Conservation (phyloP, 2,329 filamentous ascomycete species). For the Cladophialophora yegresii region DNA sequence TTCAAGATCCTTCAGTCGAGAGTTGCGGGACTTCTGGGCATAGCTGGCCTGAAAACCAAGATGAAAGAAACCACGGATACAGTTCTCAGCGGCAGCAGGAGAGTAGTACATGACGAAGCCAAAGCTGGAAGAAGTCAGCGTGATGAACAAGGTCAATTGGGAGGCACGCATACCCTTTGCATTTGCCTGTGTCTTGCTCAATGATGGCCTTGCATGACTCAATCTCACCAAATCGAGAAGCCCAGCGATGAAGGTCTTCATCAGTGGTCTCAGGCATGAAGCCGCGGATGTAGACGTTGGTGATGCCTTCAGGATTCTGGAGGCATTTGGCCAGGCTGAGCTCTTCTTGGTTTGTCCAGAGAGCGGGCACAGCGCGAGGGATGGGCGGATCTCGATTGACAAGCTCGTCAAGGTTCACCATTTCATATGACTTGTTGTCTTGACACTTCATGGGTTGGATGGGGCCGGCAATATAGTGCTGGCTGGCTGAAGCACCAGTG, state of each 20-base stretch:
- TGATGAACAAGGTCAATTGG: background rate
- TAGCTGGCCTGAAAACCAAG: conserved; percentile 97
- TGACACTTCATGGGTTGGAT: conserved; percentile 51
- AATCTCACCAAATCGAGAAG: conserved; percentile 85
- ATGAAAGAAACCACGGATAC: conserved; percentile 92
- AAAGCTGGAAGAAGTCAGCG: conserved; percentile 62
- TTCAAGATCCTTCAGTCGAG: conserved; percentile 92
- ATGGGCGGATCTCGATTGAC: conserved; percentile 77
- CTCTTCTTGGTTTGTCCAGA: conserved; percentile 76
- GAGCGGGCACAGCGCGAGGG: conserved; percentile 84
- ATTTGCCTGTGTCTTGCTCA: conserved; percentile 86
- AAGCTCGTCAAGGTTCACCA: conserved; percentile 62
- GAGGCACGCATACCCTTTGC: conserved; percentile 75
- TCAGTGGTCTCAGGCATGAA: conserved; percentile 95
- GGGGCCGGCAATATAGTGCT: conserved; percentile 41
- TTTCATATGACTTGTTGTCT: conserved; percentile 47
- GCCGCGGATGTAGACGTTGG: conserved; percentile 97
- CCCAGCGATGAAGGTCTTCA: conserved; percentile 78
- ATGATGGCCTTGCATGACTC: conserved; percentile 99
- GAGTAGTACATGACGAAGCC: conserved; percentile 95
- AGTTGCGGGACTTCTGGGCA: conserved; percentile 98
- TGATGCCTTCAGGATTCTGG: conserved; percentile 91
- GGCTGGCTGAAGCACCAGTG: conserved; percentile 60
- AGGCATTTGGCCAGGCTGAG: conserved; percentile 92
- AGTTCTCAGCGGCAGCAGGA: conserved; percentile 85